Base-by-base conservation (phyloP, 306 rosid species). In the Rosa rugosa region DNA sequence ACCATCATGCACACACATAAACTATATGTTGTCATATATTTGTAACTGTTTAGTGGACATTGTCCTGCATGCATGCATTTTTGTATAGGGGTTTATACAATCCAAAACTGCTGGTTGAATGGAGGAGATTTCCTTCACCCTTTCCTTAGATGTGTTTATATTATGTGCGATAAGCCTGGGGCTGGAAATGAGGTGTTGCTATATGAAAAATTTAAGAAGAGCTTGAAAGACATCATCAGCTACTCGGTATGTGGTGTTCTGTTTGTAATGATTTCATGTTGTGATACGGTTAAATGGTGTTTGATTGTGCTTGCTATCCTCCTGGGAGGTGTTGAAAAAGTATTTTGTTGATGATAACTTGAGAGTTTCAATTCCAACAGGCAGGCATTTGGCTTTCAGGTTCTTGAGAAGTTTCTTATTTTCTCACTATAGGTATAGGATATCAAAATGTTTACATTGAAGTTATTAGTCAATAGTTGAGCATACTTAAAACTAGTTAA, bases 191-290 rank as follows among this genome's bases (percentile, higher is more conserved):
- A 66, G 46, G 12, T 4, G 12, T 6, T 36, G 49, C 71, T 66
- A 1, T 40, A 66, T 66, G 71, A 40, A 7, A 66, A 40, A 38
- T 66, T 66, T 66, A 38, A 38, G 49, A 66, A 66, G 49, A 8
- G 71, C 71, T 66, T 66, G 71, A 27, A 66, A 40, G 71, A 38
- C 47, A 40, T 17, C 23, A 66, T 66, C 27, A 40, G 6, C 18
- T 66, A 49, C 71, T 36, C 14, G 71, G 71, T 66, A 66, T 40
- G 47, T 40, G 71, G 71, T 66, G n/a, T 66, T 20, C 47, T 66
- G 47, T 34, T 64, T 16, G 8, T 17, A 16, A 38, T 66, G 12
- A 0, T 40, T 66, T 66, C 47, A 66, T 66, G 25, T 66, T 38
- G 40, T 36, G 1, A 36, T 66, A 66, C 1, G 3, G 16, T 66